Conservation (phyloP, 768 basidiomycete genomes). For the Clitopilus passeckerianus region DNA sequence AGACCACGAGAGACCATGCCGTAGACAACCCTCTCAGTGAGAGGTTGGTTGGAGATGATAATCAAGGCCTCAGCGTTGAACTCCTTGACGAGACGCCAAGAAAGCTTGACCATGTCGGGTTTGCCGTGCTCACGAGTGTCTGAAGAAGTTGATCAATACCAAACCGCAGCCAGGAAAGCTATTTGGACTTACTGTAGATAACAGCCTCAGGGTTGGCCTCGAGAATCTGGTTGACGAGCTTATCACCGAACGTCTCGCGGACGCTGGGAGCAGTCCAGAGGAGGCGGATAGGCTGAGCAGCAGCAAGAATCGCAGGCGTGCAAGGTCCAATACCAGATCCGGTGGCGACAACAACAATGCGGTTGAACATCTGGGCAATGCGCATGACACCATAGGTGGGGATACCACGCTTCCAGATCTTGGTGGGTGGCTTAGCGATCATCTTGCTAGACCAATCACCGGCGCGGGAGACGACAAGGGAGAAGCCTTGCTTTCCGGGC, state of each 20-base stretch:
- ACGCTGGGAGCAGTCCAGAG: conserved; percentile 62
- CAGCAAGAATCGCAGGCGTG: conserved; percentile 48
- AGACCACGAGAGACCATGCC: conserved; percentile 57
- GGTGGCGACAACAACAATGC: conserved; percentile 53
- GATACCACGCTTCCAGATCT: conserved; percentile 55
- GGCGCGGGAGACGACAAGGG: conserved; percentile 50
- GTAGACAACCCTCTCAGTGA: conserved; percentile 54
- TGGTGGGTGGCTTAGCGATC: conserved; percentile 47
- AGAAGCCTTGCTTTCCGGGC: conserved; percentile 44
- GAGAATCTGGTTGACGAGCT: conserved; percentile 51
- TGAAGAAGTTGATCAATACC: conserved; percentile 8
- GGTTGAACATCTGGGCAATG: conserved; percentile 49
- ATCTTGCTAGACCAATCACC: conserved; percentile 57
- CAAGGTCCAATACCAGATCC: conserved; percentile 57
- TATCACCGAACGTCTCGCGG: conserved; percentile 55
- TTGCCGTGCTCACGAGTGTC: conserved; percentile 41
- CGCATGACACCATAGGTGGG: conserved; percentile 52
- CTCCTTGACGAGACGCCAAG: conserved; percentile 39
- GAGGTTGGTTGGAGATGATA: conserved; percentile 54
- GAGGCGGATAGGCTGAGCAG: conserved; percentile 44
- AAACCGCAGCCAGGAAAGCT: neutral
- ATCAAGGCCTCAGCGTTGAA: conserved; percentile 51
- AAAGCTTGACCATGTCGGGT: conserved; percentile 45
- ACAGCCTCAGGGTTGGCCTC: conserved; percentile 49
- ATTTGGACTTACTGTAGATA: conserved; percentile 42